Conservation (phyloP, 192 early-diverging fungal genomes). For the Coemansia sp. region DNA sequence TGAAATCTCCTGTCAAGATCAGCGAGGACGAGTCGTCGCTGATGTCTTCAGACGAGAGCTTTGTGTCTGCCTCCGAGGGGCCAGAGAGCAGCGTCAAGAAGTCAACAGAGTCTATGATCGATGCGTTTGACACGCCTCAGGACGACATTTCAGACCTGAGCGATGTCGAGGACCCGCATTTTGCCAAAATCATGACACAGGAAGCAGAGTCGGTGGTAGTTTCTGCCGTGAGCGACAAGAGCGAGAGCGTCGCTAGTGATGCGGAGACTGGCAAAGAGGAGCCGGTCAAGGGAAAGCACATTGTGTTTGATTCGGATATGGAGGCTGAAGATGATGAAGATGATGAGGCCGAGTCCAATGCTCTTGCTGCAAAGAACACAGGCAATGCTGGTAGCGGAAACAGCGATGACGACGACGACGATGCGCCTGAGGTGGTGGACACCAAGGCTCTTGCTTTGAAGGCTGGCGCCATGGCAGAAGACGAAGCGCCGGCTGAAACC, state of each 20-base stretch:
- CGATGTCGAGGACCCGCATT: constrained; percentile 50
- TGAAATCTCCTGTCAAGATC: neutral
- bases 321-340: constrained; percentile 22
- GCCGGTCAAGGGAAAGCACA: constrained; percentile 6
- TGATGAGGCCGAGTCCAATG: neutral
- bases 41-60: neutral
- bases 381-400: constrained; percentile 2
- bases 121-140: neutral
- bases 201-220: constrained; percentile 30
- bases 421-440: constrained; percentile 42
- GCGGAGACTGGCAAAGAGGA: constrained; percentile 3
- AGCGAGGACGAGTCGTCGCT: neutral
- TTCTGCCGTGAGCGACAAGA: constrained; percentile 17
- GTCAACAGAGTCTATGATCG: too few species aligned
- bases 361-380: neutral
- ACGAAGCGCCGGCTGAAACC: neutral
- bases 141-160: constrained; percentile 51
- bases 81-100: neutral
- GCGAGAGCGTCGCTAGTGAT: constrained; percentile 24
- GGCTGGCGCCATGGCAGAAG: neutral
- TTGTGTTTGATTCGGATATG: constrained; percentile 19
- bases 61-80: neutral
- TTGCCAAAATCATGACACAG: constrained; percentile 39
- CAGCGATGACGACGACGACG: constrained; percentile 29
- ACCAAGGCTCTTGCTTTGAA: constrained; percentile 12